Percentiles rank a stretch among this genome's conserved stretches.
Evolutionary conservation across 352 stramenopile genomes (phyloP).

Genomic region (Globisporangium yorkense): DNA sequence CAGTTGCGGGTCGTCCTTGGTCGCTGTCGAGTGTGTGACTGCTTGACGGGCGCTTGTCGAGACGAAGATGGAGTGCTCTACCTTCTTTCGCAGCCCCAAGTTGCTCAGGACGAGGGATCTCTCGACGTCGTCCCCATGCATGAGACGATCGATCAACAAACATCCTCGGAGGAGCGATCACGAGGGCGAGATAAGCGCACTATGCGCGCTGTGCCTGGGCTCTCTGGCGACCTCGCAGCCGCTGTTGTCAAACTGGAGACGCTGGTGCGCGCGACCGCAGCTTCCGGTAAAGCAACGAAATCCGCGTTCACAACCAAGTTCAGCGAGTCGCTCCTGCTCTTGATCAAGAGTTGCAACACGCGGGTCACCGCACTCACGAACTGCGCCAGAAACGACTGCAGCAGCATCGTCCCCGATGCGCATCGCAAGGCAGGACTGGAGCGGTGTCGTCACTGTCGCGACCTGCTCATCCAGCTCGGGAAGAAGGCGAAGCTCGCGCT

Average conservation of each 20-base stretch:
- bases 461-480: conserved; percentile 35
- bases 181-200: neutral
- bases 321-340: conserved; percentile 10
- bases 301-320: conserved; percentile 6
- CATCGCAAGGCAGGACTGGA: conserved; percentile 23
- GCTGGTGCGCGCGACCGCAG: conserved; percentile 4
- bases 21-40: conserved; percentile 21
- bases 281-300: neutral
- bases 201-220: conserved; percentile 10
- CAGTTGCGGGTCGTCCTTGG: conserved; percentile 9
- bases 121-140: neutral
- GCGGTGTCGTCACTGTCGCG: conserved; percentile 33
- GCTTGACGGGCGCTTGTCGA: neutral
- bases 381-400: conserved; percentile 7
- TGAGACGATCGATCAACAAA: neutral
- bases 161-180: neutral
- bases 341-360: conserved; percentile 33
- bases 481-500: conserved; percentile 27
- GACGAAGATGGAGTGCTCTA: neutral
- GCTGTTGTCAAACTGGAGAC: conserved; percentile 12
- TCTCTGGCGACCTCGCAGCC: conserved; percentile 15
- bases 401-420: conserved; percentile 6
- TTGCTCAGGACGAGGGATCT: neutral
- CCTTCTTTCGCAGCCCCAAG: neutral
- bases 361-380: conserved; percentile 24